Conservation (phyloP, 495 filamentous ascomycete genomes). For the Clavariopsis aquatica region DNA sequence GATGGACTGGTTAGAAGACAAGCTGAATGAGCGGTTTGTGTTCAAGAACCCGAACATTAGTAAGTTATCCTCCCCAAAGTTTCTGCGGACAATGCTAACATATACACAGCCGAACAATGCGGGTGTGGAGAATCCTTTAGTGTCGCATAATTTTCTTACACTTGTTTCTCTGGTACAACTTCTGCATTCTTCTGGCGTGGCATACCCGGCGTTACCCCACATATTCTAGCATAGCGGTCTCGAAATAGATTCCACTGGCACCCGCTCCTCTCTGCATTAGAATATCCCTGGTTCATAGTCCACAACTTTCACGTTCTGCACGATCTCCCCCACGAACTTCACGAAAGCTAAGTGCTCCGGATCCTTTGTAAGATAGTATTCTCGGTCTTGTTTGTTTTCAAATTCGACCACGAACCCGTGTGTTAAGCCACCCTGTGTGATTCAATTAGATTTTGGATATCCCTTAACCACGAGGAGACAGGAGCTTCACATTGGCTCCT, state of each 20-base stretch:
- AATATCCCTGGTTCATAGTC: constrained; percentile 49
- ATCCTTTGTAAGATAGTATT: constrained; percentile 47
- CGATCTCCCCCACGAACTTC: constrained; percentile 31
- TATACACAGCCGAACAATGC: constrained; percentile 80
- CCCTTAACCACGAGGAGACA: background rate
- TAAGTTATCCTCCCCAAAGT: constrained; percentile 54
- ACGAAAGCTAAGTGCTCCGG: constrained; percentile 46
- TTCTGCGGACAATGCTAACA: constrained; percentile 21
- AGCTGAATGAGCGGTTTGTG: constrained; percentile 82
- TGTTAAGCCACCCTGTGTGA: constrained; percentile 53
- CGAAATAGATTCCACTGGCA: constrained; percentile 3
- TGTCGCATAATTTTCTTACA: constrained; percentile 53
- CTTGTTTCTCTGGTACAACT: background rate
- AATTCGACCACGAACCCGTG: constrained; percentile 68
- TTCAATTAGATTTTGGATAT: background rate
- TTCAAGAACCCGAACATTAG: constrained; percentile 98
- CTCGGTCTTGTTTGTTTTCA: constrained; percentile 48
- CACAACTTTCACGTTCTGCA: constrained; percentile 46
- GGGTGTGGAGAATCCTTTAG: constrained; percentile 98
- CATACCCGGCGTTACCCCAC: constrained; percentile 28
- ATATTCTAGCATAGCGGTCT: constrained; percentile 7
- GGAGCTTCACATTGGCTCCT: constrained; percentile 57
- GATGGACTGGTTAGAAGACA: constrained; percentile 99
- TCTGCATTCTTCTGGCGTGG: constrained; percentile 20
- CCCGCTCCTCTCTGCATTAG: constrained; percentile 32